Conservation (phyloP, 768 basidiomycete genomes). For the Termitomyces sp. region DNA sequence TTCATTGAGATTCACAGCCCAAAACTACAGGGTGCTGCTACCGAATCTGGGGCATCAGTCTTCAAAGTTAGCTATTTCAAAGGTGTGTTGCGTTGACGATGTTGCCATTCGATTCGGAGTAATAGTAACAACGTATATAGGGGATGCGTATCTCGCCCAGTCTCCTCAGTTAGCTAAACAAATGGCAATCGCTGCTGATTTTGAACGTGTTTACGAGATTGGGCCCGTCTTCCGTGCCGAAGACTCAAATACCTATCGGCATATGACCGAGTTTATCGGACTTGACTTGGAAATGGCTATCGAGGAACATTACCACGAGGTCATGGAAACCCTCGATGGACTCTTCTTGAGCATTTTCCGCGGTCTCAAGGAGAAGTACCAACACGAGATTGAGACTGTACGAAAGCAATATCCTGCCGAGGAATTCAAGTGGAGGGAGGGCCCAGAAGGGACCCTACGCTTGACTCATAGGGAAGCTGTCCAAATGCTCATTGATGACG, state of each 20-base stretch:
- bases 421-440: conserved; percentile 92
- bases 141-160: conserved; percentile 90
- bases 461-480: conserved; percentile 87
- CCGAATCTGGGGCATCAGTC: conserved; percentile 94
- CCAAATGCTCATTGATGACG: conserved; percentile 82
- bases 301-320: conserved; percentile 98
- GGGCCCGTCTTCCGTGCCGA: conserved; percentile 97
- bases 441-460: conserved; percentile 83
- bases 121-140: conserved; percentile 33
- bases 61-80: conserved; percentile 99
- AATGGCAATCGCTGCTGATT: conserved; percentile 98
- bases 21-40: conserved; percentile 95
- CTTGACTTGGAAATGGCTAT: conserved; percentile 99
- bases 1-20: conserved; percentile 98
- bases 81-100: conserved; percentile 39
- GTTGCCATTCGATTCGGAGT: not conserved
- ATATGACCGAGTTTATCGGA: conserved; percentile 97
- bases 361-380: conserved; percentile 71
- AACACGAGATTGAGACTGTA: conserved; percentile 79
- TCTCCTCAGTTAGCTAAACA: conserved; percentile 98
- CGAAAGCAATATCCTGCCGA: conserved; percentile 91
- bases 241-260: conserved; percentile 94
- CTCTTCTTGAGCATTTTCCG: conserved; percentile 86
- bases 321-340: conserved; percentile 86
- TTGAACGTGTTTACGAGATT: conserved; percentile 97